Base-by-base conservation (phyloP, 345 rosid genomes). In the Eucalyptus camaldulensis region DNA sequence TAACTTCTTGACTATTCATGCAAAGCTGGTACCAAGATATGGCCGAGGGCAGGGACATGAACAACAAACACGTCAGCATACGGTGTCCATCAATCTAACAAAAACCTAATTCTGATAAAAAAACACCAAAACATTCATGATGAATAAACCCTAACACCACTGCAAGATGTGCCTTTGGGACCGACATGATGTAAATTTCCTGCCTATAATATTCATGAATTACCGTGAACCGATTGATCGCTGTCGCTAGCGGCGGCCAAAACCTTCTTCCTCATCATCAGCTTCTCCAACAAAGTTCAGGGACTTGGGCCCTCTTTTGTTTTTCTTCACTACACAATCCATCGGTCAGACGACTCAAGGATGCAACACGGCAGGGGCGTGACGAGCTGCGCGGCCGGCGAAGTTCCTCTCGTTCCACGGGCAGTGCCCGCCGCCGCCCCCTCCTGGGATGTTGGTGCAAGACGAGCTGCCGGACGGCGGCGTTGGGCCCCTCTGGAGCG, bases 401-500 rank as follows among this genome's bases (percentile, higher is more conserved):
- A 89, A 90, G 92, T 91, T 89, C 94, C 92, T 62, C 88, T 33
- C 89, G 88, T 58, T 8, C 37, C 45, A 90, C 90, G 87, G 86
- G 91, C 90, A 37, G 85, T 12, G 11, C 87, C 90, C 49, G 90
- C 91, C 7, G 90, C 88, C 10, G 93, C 94, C 49, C 49, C 69
- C 56, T 31, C 76, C 89, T 67, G 88, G 80, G 65, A 88, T 90
- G 88, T 89, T 5, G 5, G 90, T 40, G 91, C 93, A 88, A 2
- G 27, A 3, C 21, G 91, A 87, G 43, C 88, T 81, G 6, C 6
- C 10, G 5, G 87, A 49, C 4, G 93, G 91, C 0, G 93, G 62
- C 62, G 86, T 89, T 0, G 91, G 89, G 12, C 89, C 94, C 69
- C n/a, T 87, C 8, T 62, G 80, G 8, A 91, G 91, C 8, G 92